Evolutionary conservation across 495 filamentous ascomycete genomes (phyloP).

Genomic region (Collariella sp.): DNA sequence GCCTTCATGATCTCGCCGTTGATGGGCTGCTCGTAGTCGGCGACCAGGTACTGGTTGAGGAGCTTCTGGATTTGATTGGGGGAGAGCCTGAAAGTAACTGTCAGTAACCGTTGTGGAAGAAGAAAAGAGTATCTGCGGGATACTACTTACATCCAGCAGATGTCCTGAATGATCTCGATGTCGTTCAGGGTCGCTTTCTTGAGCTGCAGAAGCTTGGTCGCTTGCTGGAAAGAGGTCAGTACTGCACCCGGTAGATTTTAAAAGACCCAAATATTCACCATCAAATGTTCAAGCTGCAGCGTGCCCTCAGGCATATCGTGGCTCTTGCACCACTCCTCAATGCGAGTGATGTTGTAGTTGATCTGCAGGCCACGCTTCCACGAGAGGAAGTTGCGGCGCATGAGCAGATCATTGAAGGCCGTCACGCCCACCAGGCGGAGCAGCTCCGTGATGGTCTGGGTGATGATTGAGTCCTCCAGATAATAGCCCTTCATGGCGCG

Average conservation of each 20-base stretch:
- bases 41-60: conserved; percentile 95
- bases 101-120: conserved; percentile 12
- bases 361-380: conserved; percentile 99
- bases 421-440: conserved; percentile 92
- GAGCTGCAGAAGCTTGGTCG: conserved; percentile 94
- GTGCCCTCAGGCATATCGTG: conserved; percentile 99
- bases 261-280: conserved; percentile 47
- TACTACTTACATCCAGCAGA: conserved; percentile 91
- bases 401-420: conserved; percentile 96
- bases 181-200: conserved; percentile 99
- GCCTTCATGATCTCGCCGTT: conserved; percentile 99
- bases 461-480: conserved; percentile 90
- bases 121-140: too few species aligned
- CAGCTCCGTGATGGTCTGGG: conserved; percentile 89
- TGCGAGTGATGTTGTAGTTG: conserved; percentile 99
- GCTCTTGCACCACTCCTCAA: conserved; percentile 99
- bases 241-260: not conserved
- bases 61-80: conserved; percentile 99
- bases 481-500: conserved; percentile 98
- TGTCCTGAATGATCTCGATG: conserved; percentile 99
- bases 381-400: conserved; percentile 96
- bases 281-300: conserved; percentile 94
- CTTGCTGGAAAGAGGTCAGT: conserved; percentile 57
- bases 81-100: conserved; percentile 56
- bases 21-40: conserved; percentile 98